Conservation (phyloP, 1,139 yeast species). For the Suhomyces kunorum region DNA sequence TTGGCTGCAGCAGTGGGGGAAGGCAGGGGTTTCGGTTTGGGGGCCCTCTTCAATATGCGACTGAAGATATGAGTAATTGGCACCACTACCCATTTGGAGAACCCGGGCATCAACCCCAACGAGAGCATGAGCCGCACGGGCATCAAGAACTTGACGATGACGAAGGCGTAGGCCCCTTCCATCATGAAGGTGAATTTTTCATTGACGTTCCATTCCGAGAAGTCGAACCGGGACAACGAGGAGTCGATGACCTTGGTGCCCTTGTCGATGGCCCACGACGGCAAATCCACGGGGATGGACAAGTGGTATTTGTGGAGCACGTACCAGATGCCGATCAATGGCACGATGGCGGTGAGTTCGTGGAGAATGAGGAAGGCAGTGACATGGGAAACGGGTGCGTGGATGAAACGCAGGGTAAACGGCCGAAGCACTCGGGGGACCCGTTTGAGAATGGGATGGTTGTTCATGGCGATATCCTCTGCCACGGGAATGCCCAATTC, state of each 20-base stretch:
- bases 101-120: constrained; percentile 63
- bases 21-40: constrained; percentile 11
- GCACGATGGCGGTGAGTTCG: constrained; percentile 81
- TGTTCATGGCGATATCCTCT: constrained; percentile 1
- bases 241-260: constrained; percentile 62
- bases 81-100: constrained; percentile 58
- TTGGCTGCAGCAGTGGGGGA: constrained; percentile 9
- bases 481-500: background rate
- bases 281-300: constrained; percentile 53
- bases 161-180: constrained; percentile 90
- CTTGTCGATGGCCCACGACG: constrained; percentile 63
- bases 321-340: constrained; percentile 78
- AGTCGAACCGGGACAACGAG: constrained; percentile 37
- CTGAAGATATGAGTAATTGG: constrained; percentile 51
- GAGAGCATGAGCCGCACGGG: constrained; percentile 64
- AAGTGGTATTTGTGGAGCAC: constrained; percentile 56
- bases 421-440: constrained; percentile 53
- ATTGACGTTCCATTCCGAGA: constrained; percentile 39
- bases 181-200: constrained; percentile 60
- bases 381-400: constrained; percentile 71
- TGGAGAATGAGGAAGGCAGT: constrained; percentile 78
- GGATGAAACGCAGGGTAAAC: constrained; percentile 49
- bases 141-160: constrained; percentile 64
- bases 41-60: constrained; percentile 34
- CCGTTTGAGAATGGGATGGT: constrained; percentile 38